phyloP scores from a whole-genome alignment of 1,284 basidiomycete species.

The Ustilago hordei region DNA sequence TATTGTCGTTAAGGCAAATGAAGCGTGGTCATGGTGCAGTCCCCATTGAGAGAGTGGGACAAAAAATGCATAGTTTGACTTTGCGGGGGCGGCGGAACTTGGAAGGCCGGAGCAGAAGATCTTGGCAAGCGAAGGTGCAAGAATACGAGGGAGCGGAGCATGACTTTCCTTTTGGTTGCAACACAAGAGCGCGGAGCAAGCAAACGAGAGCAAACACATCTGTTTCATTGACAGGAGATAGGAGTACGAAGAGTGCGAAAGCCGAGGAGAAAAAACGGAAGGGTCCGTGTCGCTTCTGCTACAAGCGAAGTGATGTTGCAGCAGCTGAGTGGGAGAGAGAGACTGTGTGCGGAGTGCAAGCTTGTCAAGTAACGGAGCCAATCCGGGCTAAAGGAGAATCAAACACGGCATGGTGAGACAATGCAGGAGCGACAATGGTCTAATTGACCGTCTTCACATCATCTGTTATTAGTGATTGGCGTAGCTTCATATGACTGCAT shows the following conservation, averaged over 20 bases:
- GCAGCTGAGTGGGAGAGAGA: neutral
- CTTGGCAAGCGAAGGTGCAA: neutral
- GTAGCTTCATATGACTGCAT: neutral
- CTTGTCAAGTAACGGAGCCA: neutral
- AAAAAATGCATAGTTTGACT: slow-evolving; percentile 5
- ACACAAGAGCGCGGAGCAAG: neutral
- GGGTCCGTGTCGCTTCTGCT: neutral
- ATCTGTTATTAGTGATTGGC: neutral
- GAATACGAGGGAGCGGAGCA: neutral
- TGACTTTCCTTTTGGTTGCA: neutral
- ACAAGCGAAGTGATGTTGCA: neutral
- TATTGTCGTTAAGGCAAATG: neutral
- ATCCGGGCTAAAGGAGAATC: neutral
- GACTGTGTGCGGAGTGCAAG: neutral
- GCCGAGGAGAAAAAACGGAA: neutral
- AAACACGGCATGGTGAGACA: neutral
- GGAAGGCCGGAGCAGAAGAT: neutral
- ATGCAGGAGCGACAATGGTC: neutral
- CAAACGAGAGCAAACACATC: neutral
- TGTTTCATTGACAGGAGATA: neutral
- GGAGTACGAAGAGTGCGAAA: neutral
- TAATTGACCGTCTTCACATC: neutral
- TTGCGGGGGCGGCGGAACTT: neutral
- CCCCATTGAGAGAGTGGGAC: neutral
- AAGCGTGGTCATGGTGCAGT: neutral